Evolutionary conservation across 257 asterid species (phyloP), one percentile per base, ranked within the genome.

Genomic region (Plantago elongata): DNA sequence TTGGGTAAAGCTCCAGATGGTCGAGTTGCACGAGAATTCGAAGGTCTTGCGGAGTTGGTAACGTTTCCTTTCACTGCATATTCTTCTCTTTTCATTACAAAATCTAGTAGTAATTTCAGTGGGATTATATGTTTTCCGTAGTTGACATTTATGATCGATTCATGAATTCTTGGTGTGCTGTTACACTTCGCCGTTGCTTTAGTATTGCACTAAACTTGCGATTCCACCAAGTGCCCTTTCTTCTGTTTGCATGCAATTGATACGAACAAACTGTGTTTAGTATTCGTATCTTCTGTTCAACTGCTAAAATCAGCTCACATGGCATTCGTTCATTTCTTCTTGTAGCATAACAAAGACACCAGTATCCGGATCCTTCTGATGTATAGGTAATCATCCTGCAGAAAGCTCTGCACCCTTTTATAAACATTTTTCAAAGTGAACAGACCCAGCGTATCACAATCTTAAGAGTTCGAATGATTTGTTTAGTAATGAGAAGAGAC

Each of bases 1-100:
- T 66, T 89, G 69, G 97, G 97, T 37, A 87, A 76, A 69, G 92
- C 97, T 70, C 81, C 97, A 51, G 97, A 89, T 78, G 82, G 80
- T 75, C 78, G 89, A 69, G 95, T 89, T 69, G 82, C 83, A 70
- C 69, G 83, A 64, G 92, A 89, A 77, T 89, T 87, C 13, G 83
- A 87, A 79, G 86, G 56, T 73, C 87, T 89, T 73, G 90, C 95
- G 59, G 70, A 83, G 63, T 61, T 71, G 95, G 95, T 89, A 89
- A 84, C 65, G 57, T 29, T 9, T 54, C n/a, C 51, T 51, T 55
- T 58, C 27, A 60, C 14, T 45, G 12, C 5, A 10, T 34, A n/a
- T 7, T 51, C 57, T 40, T 18, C 62, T 14, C 27, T 64, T 59
- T 62, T 30, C 16, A 37, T 18, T 16, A 66, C 11, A n/a, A 12